These are phyloP conservation scores for Thermoascus crustaceus DNA, from an alignment of 2,329 filamentous ascomycete genomes.

Conservation along the genomic window DNA sequence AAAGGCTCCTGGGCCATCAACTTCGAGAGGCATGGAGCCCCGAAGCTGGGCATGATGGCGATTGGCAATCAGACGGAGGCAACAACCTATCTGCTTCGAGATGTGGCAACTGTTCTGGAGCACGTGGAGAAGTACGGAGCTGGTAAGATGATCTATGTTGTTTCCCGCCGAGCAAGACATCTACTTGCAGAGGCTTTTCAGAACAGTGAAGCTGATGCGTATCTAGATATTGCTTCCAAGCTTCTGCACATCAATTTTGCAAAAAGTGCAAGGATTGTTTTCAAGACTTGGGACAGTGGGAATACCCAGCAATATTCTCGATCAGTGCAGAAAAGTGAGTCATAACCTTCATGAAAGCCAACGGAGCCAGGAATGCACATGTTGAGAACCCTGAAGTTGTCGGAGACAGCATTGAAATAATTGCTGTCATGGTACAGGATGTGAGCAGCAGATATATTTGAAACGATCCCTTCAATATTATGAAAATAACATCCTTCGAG, in stretches of 20 bases:
- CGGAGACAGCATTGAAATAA: too few relatives aligned
- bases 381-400: too few relatives aligned
- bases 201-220: slow-evolving; percentile 66
- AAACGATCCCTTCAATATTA: neutral
- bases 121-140: slow-evolving; percentile 55
- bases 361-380: too few relatives aligned
- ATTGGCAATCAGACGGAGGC: slow-evolving; percentile 68
- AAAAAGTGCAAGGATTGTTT: neutral
- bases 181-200: slow-evolving; percentile 67
- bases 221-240: slow-evolving; percentile 51
- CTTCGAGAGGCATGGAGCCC: slow-evolving; percentile 59
- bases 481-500: neutral
- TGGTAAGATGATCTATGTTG: slow-evolving; percentile 74
- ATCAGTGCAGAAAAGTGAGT: neutral
- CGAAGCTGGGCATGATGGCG: slow-evolving; percentile 62
- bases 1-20: slow-evolving; percentile 67
- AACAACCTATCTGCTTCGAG: slow-evolving; percentile 67
- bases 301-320: neutral
- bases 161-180: slow-evolving; percentile 64
- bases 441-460: neutral
- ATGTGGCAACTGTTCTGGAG: slow-evolving; percentile 65
- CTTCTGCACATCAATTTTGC: neutral
- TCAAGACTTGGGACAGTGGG: neutral
- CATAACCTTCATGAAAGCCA: too few relatives aligned
- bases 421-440: neutral